Evolutionary conservation across 768 basidiomycete species (phyloP), one percentile per base, ranked within the genome.

Genomic region (Crepidotus variabilis): DNA sequence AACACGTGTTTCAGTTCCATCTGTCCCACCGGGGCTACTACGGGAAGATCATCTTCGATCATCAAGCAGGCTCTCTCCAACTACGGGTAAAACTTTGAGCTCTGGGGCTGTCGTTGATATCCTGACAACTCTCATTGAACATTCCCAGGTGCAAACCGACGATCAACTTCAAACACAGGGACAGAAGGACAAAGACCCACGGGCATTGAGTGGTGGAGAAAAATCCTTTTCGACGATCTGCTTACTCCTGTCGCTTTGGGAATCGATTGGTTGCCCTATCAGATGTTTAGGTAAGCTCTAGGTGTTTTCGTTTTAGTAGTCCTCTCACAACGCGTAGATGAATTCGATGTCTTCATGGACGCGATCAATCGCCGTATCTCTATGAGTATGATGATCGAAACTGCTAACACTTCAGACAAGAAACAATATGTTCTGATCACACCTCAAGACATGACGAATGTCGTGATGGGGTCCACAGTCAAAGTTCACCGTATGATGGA

Each of bases 291-390:
- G 90, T 90, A 64, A 43, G 80, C 70, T 28, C 16, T 33, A 35
- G 8, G 33, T 46, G 6, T 10, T 57, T 2, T 23, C 50, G 16
- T 28, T 61, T 55, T 52, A 57, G 11, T 45, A 50, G 14, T 24
- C 20, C 14, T 45, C 18, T 34, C 22, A 34, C 53, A 5, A 50
- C 35, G 14, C 35, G 8, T 59, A 86, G 97, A 99, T 65, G 97
- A 99, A 69, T 99, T 97, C 67, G 96, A 98, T 63, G 96, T 98
- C 10, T 98, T 96, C 77, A 94, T 98, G 92, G 93, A 95, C 67
- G 91, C 91, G 21, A 86, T 93, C 57, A 93, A 92, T 69, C 85
- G 97, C 18, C 86, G 87, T 48, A 89, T 96, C 65, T 90, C 90
- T 58, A 97, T 96, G 87, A 91, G 85, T 71, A 94, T 96, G 90